Percentiles rank a stretch among this genome's conserved stretches.
phyloP scores from a whole-genome alignment of 1,139 yeast genomes.

The Chernovozyma sophiae-reginae region DNA sequence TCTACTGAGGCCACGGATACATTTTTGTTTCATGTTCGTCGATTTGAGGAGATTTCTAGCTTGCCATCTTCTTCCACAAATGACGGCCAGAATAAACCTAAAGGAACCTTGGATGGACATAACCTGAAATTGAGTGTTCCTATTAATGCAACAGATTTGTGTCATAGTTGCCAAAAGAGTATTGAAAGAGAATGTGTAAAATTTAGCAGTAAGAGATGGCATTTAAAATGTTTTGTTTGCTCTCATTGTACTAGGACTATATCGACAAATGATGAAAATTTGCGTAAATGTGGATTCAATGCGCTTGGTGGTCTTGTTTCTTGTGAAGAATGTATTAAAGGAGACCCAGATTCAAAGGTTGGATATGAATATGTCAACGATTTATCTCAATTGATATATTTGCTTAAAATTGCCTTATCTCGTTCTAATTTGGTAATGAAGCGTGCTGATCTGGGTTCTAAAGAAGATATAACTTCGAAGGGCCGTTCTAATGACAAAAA shows the following conservation, averaged over 20 bases:
- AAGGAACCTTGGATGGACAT: conserved; percentile 25
- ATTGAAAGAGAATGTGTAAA: conserved; percentile 79
- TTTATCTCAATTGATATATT: conserved; percentile 66
- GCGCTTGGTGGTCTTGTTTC: conserved; percentile 28
- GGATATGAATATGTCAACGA: conserved; percentile 69
- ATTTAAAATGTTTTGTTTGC: conserved; percentile 67
- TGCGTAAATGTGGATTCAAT: conserved; percentile 29
- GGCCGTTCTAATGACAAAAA: conserved; percentile 1
- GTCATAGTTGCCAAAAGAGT: conserved; percentile 65
- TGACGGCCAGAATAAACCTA: conserved; percentile 8
- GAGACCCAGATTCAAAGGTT: conserved; percentile 41
- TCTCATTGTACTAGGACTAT: conserved; percentile 44
- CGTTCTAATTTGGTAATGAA: conserved; percentile 71
- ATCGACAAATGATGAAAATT: conserved; percentile 19
- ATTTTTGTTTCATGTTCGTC: conserved; percentile 46
- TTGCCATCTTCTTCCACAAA: not conserved
- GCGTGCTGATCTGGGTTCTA: conserved; percentile 10
- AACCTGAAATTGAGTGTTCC: conserved; percentile 43
- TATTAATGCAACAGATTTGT: conserved; percentile 70
- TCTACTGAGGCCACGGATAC: conserved; percentile 60
- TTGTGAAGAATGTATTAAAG: conserved; percentile 57
- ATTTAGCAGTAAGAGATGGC: conserved; percentile 73
- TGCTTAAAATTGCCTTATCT: conserved; percentile 78
- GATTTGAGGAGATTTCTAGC: conserved; percentile 26
- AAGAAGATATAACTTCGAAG: not conserved